Conservation (phyloP, 2,329 filamentous ascomycete species). For the Trichoderma atroviride region DNA sequence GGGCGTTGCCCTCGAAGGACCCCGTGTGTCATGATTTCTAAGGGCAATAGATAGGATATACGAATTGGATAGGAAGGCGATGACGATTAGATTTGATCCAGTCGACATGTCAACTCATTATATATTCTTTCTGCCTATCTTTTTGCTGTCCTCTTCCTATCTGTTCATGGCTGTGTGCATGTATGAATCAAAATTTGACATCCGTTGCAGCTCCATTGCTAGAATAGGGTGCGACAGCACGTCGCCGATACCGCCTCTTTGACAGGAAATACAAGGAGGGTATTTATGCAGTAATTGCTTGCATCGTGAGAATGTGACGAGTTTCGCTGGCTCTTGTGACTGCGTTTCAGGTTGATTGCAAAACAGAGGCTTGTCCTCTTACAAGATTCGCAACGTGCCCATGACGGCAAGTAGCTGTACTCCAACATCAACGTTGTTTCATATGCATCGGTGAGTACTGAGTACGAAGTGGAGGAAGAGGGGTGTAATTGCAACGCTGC, state of each 20-base stretch:
- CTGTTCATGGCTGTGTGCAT: background rate
- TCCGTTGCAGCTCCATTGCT: background rate
- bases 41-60: background rate
- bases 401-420: background rate
- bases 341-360: slow-evolving; percentile 16
- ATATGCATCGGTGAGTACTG: background rate
- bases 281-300: background rate
- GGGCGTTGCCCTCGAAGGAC: background rate
- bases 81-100: background rate
- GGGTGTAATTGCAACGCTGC: slow-evolving; percentile 5
- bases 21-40: background rate
- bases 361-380: background rate
- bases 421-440: no score
- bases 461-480: background rate
- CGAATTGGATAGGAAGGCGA: background rate
- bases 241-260: background rate
- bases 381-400: background rate
- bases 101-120: background rate
- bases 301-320: slow-evolving; percentile 1
- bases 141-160: background rate
- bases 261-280: background rate
- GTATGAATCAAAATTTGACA: background rate
- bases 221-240: background rate
- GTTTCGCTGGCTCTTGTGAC: slow-evolving; percentile 1
- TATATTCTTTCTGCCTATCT: background rate